Percentiles rank a stretch among this genome's conserved stretches.
These are phyloP conservation scores for Adansonia digitata DNA, from an alignment of 345 rosid species.

Conservation along the genomic window DNA sequence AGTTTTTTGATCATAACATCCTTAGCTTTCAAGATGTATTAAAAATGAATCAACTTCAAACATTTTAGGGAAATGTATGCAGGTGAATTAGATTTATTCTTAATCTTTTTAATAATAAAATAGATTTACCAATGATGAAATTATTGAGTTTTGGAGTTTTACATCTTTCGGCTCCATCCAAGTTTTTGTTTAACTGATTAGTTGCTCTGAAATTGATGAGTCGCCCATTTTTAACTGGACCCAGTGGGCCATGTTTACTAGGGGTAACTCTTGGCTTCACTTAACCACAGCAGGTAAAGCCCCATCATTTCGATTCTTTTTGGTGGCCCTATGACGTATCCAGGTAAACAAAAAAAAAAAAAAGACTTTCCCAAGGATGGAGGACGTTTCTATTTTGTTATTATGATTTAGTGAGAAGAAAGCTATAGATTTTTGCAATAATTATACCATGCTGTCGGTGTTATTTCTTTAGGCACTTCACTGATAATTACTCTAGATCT, in stretches of 20 bases:
- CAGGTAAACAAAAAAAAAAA: background rate
- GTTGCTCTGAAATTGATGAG: slow-evolving; percentile 1
- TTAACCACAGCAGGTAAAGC: background rate
- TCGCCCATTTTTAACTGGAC: background rate
- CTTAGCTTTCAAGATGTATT: background rate
- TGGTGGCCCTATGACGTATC: slow-evolving; percentile 2
- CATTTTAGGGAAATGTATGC: background rate
- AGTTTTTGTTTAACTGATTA: background rate
- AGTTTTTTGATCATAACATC: background rate
- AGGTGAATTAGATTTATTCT: background rate
- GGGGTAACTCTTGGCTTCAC: background rate
- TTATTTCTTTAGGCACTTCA: background rate
- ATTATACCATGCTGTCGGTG: background rate
- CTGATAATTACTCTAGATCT: too few species aligned
- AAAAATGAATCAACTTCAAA: background rate
- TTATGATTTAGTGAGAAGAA: background rate
- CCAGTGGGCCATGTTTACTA: background rate
- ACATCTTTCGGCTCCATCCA: background rate
- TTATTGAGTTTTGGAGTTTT: background rate
- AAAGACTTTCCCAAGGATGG: background rate
- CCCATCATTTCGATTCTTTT: slow-evolving; percentile 5
- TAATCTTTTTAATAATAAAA: background rate
- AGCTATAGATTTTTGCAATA: background rate
- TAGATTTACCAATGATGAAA: background rate
- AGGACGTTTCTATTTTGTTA: background rate